These are phyloP conservation scores for Symbiotaphrina buchneri DNA, from an alignment of 495 filamentous ascomycete genomes.

Conservation along the genomic window DNA sequence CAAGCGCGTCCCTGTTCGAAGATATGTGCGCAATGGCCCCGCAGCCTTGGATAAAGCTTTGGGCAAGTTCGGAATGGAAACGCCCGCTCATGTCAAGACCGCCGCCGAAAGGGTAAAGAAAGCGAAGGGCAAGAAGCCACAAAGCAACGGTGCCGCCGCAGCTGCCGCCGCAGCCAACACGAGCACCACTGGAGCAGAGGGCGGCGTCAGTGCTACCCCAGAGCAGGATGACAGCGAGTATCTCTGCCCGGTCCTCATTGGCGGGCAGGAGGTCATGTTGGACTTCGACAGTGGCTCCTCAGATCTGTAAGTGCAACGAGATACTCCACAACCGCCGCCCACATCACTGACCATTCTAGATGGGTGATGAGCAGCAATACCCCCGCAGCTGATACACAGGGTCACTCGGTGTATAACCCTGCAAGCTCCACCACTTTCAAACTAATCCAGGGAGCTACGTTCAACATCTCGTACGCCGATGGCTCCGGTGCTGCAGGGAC, in stretches of 20 bases:
- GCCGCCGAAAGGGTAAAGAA: not conserved
- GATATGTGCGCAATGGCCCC: not conserved
- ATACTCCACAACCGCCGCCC: too few relatives aligned
- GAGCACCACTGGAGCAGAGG: slow-evolving; percentile 11
- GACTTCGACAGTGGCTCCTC: slow-evolving; percentile 73
- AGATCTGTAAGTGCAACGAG: slow-evolving; percentile 52
- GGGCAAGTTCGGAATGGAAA: not conserved
- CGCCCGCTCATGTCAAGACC: not conserved
- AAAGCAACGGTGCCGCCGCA: not conserved
- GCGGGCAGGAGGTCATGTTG: slow-evolving; percentile 48
- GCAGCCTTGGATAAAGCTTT: not conserved
- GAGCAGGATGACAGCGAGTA: slow-evolving; percentile 43
- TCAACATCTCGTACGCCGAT: slow-evolving; percentile 58
- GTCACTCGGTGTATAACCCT: slow-evolving; percentile 41
- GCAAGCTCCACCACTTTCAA: slow-evolving; percentile 30
- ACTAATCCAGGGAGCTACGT: slow-evolving; percentile 22
- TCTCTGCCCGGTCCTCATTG: slow-evolving; percentile 46
- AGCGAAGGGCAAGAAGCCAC: not conserved
- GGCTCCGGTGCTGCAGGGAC: slow-evolving; percentile 37
- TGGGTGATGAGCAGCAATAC: slow-evolving; percentile 63
- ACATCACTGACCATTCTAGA: slow-evolving; percentile 11
- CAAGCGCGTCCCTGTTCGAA: not conserved
- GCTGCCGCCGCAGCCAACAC: slow-evolving; percentile 4
- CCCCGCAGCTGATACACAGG: slow-evolving; percentile 14
- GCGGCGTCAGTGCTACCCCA: slow-evolving; percentile 28